These are phyloP conservation scores for Primulina eburnea DNA, from an alignment of 257 asterid genomes.

Conservation along the genomic window DNA sequence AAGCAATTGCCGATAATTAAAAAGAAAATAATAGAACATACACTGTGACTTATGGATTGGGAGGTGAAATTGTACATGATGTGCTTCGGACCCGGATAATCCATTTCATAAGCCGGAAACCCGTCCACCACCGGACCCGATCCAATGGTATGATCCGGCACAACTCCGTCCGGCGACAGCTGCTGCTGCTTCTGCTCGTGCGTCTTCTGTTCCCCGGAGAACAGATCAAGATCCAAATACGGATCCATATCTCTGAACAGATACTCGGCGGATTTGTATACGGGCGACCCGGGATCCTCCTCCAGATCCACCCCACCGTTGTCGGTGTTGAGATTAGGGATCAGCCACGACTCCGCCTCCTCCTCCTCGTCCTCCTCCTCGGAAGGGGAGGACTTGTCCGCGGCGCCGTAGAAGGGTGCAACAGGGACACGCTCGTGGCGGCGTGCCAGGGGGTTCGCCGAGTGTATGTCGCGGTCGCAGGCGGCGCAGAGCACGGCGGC, in stretches of 20 bases:
- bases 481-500: constrained; percentile 55
- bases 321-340: not conserved
- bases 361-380: constrained; percentile 38
- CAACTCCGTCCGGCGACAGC: constrained; percentile 59
- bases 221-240: constrained; percentile 54
- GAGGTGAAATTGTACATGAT: constrained; percentile 74
- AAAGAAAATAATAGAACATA: constrained; percentile 32
- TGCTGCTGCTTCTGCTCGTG: constrained; percentile 31
- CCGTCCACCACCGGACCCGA: constrained; percentile 66
- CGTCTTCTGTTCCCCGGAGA: constrained; percentile 45
- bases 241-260: constrained; percentile 57
- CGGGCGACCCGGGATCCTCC: constrained; percentile 35
- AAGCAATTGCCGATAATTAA: not conserved
- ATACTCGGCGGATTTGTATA: constrained; percentile 52
- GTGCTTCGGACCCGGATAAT: constrained; percentile 52
- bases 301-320: not conserved
- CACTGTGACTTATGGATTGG: constrained; percentile 81
- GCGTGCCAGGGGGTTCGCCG: constrained; percentile 60
- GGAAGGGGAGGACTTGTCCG: constrained; percentile 11
- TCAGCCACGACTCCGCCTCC: constrained; percentile 48
- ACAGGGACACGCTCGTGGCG: constrained; percentile 60
- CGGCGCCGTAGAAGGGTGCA: constrained; percentile 37
- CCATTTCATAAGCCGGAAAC: constrained; percentile 61
- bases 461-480: constrained; percentile 62
- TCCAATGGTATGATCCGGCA: constrained; percentile 54